Evolutionary conservation across 164 flowering plant species (phyloP).

Genomic region (Macadamia tetraphylla): DNA sequence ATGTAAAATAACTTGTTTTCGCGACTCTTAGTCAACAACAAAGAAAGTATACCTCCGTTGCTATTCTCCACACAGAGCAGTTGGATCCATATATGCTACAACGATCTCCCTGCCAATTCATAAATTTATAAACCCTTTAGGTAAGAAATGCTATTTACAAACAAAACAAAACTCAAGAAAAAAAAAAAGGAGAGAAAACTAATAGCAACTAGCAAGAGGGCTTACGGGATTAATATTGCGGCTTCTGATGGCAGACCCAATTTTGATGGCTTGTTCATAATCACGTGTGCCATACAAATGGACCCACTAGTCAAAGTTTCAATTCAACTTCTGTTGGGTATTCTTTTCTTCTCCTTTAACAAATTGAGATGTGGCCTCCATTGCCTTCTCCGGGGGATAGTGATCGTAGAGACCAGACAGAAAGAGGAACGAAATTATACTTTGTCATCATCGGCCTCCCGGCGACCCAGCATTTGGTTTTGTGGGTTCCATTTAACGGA

Average conservation of each 20-base stretch:
- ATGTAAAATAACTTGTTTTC: background rate
- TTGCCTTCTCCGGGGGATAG: background rate
- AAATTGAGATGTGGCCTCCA: no score
- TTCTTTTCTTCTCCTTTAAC: no score
- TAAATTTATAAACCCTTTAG: background rate
- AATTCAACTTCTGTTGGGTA: background rate
- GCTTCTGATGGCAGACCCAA: conserved; percentile 77
- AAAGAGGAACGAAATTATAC: conserved; percentile 22
- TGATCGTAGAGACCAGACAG: background rate
- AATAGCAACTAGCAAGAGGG: background rate
- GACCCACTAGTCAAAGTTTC: conserved; percentile 45
- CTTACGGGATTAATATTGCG: conserved; percentile 75
- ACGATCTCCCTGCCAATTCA: conserved; percentile 54
- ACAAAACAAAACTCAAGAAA: background rate
- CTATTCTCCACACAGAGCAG: conserved; percentile 84
- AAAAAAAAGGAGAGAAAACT: background rate
- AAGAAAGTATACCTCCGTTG: conserved; percentile 69
- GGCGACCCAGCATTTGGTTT: conserved; percentile 67
- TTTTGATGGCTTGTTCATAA: conserved; percentile 44
- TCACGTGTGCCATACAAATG: conserved; percentile 77
- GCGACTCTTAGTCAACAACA: background rate
- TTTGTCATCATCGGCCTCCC: conserved; percentile 55
- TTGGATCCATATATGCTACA: conserved; percentile 94
- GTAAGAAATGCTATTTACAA: background rate
- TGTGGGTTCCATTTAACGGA: conserved; percentile 53